Percentiles rank a stretch among this genome's conserved stretches.
These are phyloP conservation scores for Allium fistulosum DNA, from an alignment of 106 monocot species.

Conservation along the genomic window DNA sequence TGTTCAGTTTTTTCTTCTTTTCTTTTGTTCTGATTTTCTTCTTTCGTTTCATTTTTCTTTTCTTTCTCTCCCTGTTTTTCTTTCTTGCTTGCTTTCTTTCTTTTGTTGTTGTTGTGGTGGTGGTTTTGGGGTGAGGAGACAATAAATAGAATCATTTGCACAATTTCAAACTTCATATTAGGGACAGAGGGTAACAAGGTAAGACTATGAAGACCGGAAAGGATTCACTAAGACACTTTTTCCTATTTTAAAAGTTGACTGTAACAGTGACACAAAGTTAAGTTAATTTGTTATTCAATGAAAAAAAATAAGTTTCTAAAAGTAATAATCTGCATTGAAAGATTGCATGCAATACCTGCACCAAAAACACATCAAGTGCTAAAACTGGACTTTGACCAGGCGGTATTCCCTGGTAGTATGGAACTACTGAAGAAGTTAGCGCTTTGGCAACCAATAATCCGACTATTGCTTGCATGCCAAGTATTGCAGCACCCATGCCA, in stretches of 20 bases:
- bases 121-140: background rate
- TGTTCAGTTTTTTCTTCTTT: no score
- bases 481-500: constrained; percentile 88
- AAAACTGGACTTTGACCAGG: constrained; percentile 88
- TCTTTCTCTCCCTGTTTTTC: background rate
- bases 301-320: no score
- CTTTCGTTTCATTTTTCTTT: background rate
- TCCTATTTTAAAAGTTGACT: no score
- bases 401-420: constrained; percentile 83
- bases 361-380: constrained; percentile 91
- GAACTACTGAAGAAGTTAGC: constrained; percentile 84
- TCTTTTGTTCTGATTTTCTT: no score
- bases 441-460: constrained; percentile 89
- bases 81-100: background rate
- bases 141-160: no score
- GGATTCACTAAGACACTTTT: no score
- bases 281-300: no score
- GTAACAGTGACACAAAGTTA: no score
- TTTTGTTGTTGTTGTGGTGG: background rate
- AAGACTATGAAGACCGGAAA: no score
- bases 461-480: constrained; percentile 98
- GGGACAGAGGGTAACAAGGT: no score
- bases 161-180: no score
- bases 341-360: constrained; percentile 53
- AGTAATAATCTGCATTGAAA: no score